These are phyloP conservation scores for Suillus fuscotomentosus DNA, from an alignment of 768 basidiomycete genomes.

Conservation along the genomic window DNA sequence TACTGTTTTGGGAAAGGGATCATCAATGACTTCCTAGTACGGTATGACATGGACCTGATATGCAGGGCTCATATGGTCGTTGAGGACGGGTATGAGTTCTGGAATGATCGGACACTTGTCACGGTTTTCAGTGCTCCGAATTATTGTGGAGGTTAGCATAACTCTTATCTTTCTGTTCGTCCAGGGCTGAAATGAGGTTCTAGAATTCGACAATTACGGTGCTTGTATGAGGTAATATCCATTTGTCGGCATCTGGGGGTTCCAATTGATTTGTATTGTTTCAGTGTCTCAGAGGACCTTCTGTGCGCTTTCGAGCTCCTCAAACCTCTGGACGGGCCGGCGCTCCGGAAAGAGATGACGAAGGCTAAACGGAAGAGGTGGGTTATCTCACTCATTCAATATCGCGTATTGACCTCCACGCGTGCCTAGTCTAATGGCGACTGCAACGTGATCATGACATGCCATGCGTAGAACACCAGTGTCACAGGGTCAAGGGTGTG, in stretches of 20 bases:
- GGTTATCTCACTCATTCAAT: not conserved
- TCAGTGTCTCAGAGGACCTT: slow-evolving; percentile 92
- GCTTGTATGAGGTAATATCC: slow-evolving; percentile 82
- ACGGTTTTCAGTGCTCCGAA: slow-evolving; percentile 99
- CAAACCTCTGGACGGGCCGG: slow-evolving; percentile 93
- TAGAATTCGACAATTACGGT: slow-evolving; percentile 94
- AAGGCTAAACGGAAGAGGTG: slow-evolving; percentile 98
- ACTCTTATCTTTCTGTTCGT: slow-evolving; percentile 7
- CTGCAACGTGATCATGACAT: slow-evolving; percentile 24
- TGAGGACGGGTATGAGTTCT: slow-evolving; percentile 99
- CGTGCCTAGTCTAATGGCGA: slow-evolving; percentile 30
- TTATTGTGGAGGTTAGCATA: slow-evolving; percentile 84
- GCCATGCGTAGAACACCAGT: not conserved
- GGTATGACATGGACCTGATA: slow-evolving; percentile 98
- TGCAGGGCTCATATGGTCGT: slow-evolving; percentile 99
- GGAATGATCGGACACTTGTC: slow-evolving; percentile 97
- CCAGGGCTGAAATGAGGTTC: slow-evolving; percentile 15
- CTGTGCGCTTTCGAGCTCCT: slow-evolving; percentile 97
- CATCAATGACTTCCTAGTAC: slow-evolving; percentile 92
- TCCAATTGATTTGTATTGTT: slow-evolving; percentile 16
- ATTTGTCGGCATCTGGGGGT: not conserved
- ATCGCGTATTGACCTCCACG: slow-evolving; percentile 5
- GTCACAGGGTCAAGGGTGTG: slow-evolving; percentile 5
- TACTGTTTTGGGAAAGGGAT: slow-evolving; percentile 99
- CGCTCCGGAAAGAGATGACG: slow-evolving; percentile 96